Percentiles rank a stretch among this genome's conserved stretches.
Conservation (phyloP, 2,329 filamentous ascomycete species). For the Trichoderma polysporum region DNA sequence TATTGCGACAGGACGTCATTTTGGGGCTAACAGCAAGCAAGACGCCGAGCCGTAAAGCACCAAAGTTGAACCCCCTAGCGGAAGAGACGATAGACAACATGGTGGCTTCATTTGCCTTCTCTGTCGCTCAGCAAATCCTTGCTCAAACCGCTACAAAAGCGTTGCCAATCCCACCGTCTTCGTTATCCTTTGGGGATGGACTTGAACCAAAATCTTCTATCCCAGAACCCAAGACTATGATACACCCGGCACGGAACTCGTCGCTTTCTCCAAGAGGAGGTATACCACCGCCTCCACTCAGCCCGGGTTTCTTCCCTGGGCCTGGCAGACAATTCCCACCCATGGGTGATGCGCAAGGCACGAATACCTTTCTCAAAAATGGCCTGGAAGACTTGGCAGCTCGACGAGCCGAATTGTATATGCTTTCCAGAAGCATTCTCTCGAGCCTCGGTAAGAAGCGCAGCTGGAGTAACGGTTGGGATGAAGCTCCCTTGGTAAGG, state of each 20-base stretch:
- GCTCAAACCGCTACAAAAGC: slow-evolving; percentile 71
- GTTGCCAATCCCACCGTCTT: slow-evolving; percentile 64
- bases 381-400: slow-evolving; percentile 82
- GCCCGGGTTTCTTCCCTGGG: slow-evolving; percentile 55
- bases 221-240: slow-evolving; percentile 68
- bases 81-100: slow-evolving; percentile 67
- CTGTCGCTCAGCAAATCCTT: slow-evolving; percentile 72
- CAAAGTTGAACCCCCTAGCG: slow-evolving; percentile 38
- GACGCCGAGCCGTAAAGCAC: slow-evolving; percentile 31
- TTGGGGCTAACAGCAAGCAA: slow-evolving; percentile 53
- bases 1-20: slow-evolving; percentile 75
- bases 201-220: slow-evolving; percentile 63
- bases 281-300: slow-evolving; percentile 41
- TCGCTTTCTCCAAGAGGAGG: slow-evolving; percentile 51
- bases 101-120: slow-evolving; percentile 75
- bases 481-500: slow-evolving; percentile 53
- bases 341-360: slow-evolving; percentile 40
- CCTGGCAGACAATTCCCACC: slow-evolving; percentile 41
- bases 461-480: slow-evolving; percentile 78
- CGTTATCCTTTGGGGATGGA: slow-evolving; percentile 45
- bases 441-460: slow-evolving; percentile 69
- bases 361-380: slow-evolving; percentile 52
- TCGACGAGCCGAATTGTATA: slow-evolving; percentile 76
- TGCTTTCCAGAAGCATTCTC: slow-evolving; percentile 76
- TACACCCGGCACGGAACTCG: slow-evolving; percentile 64